Base-by-base conservation (phyloP, 495 filamentous ascomycete species). In the Podospora appendiculata region DNA sequence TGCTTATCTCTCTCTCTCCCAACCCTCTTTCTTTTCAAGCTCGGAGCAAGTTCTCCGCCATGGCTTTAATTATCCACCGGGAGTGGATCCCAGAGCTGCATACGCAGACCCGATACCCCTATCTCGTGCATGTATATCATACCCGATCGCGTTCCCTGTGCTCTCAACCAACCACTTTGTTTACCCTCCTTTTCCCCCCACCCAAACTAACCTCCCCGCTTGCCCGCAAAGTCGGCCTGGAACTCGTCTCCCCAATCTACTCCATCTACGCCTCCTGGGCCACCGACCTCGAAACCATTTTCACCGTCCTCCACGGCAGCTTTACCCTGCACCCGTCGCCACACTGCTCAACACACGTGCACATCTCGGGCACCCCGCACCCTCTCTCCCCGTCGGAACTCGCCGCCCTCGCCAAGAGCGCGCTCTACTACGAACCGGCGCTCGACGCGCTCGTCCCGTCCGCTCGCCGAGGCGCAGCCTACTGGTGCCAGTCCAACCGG, bases 191-290 rank as follows among this genome's bases (percentile, higher is more conserved):
- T 2, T 25, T 25, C 19, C 43, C n/a, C 6, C 43, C 35, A 41
- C 14, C 56, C 50, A 14, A 5, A 32, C n/a, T 1, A 44, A 42
- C 35, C 13, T n/a, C n/a, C 39, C 6, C 32, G 3, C n/a, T n/a
- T n/a, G n/a, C n/a, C 6, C 18, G 25, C 17, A 44, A 36, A 66
- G 63, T 38, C 41, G 61, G 61, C 50, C 33, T 67, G 25, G 61
- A 67, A 42, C 61, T 67, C 33, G 61, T 67, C 45, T 64, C 61
- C 32, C 64, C 64, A 8, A 34, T 64, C 40, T 60, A 62, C 52
- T 51, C 46, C 13, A 44, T 51, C 40, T 16, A 51, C 40, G 16
- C 50, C 38, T 52, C 54, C 55, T 55, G 57, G 59, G 51, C 57
- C 38, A 6, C 53, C 39, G 45, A 55, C 45, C 53, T 67, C 14